A percentile compares a stretch with the other conserved stretches of the same genome.
phyloP scores from a whole-genome alignment of 345 rosid genomes.

The Citrus mangshanensis region DNA sequence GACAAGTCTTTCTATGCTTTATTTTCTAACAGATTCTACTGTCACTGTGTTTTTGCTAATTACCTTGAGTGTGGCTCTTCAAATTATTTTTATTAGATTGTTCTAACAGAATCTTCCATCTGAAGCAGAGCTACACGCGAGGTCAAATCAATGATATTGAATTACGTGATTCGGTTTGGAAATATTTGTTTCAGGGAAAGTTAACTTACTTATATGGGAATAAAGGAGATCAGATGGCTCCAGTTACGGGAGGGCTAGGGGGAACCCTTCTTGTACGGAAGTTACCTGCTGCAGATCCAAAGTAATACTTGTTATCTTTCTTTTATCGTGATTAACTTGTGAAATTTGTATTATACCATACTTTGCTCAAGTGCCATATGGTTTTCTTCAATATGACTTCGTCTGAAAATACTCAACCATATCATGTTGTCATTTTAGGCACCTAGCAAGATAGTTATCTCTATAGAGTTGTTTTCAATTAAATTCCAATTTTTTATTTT shows the following conservation, averaged over 20 bases:
- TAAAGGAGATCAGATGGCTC: slow-evolving; percentile 72
- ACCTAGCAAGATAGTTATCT: not conserved
- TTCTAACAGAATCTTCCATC: slow-evolving; percentile 4
- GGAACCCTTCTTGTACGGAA: slow-evolving; percentile 88
- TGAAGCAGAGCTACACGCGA: slow-evolving; percentile 59
- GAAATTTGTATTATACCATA: not conserved
- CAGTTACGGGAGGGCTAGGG: slow-evolving; percentile 53
- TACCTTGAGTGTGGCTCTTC: not conserved
- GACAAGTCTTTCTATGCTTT: not conserved
- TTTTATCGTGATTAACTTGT: not conserved
- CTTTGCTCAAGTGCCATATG: not conserved
- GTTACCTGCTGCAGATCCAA: slow-evolving; percentile 59
- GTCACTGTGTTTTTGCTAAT: not conserved
- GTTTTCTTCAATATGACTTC: not conserved
- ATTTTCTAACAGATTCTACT: not conserved
- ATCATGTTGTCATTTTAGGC: not conserved
- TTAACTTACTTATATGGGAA: slow-evolving; percentile 70
- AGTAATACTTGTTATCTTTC: slow-evolving; percentile 36
- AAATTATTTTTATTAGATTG: slow-evolving; percentile 1
- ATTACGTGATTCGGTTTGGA: slow-evolving; percentile 47
- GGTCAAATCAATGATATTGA: slow-evolving; percentile 55
- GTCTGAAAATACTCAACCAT: not conserved
- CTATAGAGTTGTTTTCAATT: not conserved
- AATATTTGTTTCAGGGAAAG: slow-evolving; percentile 68
- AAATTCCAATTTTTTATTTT: not conserved